Conservation (phyloP, 495 filamentous ascomycete genomes). For the Penicillium roqueforti region DNA sequence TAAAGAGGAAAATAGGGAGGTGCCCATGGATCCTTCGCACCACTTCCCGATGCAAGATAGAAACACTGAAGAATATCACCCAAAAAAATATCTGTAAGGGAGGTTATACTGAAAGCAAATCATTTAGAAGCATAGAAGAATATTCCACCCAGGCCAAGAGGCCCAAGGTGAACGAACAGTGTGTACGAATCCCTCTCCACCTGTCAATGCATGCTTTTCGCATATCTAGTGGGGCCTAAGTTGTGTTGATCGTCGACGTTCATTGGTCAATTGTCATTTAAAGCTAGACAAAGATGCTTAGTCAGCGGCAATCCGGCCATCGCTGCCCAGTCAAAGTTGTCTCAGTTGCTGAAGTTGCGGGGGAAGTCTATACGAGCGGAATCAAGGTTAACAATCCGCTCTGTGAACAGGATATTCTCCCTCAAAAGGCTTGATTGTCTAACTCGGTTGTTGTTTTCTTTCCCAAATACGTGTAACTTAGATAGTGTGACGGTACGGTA, state of each 20-base stretch:
- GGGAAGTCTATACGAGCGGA: not conserved
- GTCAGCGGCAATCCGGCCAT: not conserved
- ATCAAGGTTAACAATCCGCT: not conserved
- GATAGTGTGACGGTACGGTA: not conserved
- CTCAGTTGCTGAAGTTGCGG: not conserved
- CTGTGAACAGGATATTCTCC: not conserved
- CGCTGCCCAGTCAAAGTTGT: not conserved
- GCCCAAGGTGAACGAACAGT: not conserved
- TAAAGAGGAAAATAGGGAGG: conserved; percentile 13
- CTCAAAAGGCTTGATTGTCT: not conserved
- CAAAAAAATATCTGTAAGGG: not conserved
- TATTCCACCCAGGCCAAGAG: not conserved
- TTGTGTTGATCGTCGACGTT: not conserved
- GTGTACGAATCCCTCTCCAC: conserved; percentile 3
- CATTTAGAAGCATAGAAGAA: not conserved
- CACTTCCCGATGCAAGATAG: conserved; percentile 2
- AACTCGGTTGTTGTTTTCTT: not conserved
- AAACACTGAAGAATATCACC: not conserved
- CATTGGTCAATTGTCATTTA: not conserved
- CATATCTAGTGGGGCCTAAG: not conserved
- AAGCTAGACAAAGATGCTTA: not conserved
- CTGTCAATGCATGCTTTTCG: not conserved
- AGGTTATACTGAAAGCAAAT: not conserved
- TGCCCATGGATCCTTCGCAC: conserved; percentile 27
- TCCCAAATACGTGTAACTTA: not conserved